Evolutionary conservation across 192 early-diverging fungal species (phyloP).

Genomic region (Coemansia interrupta): DNA sequence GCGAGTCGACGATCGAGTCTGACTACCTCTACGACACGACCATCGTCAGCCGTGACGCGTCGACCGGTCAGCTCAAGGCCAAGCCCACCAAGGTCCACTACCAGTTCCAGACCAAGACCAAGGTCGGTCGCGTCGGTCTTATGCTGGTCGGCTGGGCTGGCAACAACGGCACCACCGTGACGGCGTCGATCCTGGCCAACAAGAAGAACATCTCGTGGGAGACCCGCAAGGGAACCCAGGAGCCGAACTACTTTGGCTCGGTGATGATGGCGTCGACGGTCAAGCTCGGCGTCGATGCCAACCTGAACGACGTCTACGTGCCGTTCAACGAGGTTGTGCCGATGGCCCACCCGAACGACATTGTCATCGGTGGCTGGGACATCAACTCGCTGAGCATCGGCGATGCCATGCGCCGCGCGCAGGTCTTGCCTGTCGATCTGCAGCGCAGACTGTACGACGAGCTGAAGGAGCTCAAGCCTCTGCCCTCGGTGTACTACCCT

Average conservation of each 20-base stretch:
- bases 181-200: constrained; percentile 95
- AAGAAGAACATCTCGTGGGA: constrained; percentile 81
- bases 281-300: constrained; percentile 82
- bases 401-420: constrained; percentile 90
- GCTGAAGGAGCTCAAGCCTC: constrained; percentile 76
- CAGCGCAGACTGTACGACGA: constrained; percentile 87
- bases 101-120: constrained; percentile 82
- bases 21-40: constrained; percentile 91
- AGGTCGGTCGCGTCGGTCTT: constrained; percentile 69
- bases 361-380: constrained; percentile 98
- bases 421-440: constrained; percentile 94
- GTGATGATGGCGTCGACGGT: constrained; percentile 94
- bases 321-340: constrained; percentile 92
- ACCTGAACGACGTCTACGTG: constrained; percentile 86
- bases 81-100: constrained; percentile 84
- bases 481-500: constrained; percentile 97
- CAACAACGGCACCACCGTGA: constrained; percentile 98
- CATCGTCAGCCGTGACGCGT: constrained; percentile 65
- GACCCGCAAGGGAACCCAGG: constrained; percentile 89
- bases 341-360: constrained; percentile 94
- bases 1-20: constrained; percentile 71
- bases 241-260: constrained; percentile 96
- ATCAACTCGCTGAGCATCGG: constrained; percentile 84
- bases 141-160: constrained; percentile 99
- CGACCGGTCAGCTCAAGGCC: constrained; percentile 66